phyloP scores from a whole-genome alignment of 1,284 basidiomycete species.

The Trichosporon asahii region DNA sequence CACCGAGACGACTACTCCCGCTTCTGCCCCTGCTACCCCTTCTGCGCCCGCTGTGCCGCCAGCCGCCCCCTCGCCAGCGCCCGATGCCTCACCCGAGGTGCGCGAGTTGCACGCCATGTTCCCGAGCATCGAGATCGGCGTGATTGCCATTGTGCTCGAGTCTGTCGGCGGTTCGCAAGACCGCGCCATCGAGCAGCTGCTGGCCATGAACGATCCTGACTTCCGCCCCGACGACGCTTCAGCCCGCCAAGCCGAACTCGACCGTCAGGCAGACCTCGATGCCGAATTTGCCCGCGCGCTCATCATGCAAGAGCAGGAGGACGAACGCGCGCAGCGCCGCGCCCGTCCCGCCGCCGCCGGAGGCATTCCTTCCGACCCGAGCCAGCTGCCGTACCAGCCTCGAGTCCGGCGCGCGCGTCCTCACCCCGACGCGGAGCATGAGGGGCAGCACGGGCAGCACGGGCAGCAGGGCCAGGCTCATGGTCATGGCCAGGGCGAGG shows the following conservation, averaged over 20 bases:
- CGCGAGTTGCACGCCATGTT: slow-evolving; percentile 44
- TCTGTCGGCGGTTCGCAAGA: slow-evolving; percentile 42
- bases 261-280: slow-evolving; percentile 49
- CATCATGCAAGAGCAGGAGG: slow-evolving; percentile 46
- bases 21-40: background rate
- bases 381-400: slow-evolving; percentile 47
- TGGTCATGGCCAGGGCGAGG: background rate
- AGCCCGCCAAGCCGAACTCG: slow-evolving; percentile 16
- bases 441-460: background rate
- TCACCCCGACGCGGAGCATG: slow-evolving; percentile 10
- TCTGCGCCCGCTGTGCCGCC: slow-evolving; percentile 5
- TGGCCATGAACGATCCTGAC: slow-evolving; percentile 50
- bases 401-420: slow-evolving; percentile 36
- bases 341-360: background rate
- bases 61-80: slow-evolving; percentile 8
- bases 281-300: slow-evolving; percentile 49
- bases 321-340: slow-evolving; percentile 9
- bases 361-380: slow-evolving; percentile 10
- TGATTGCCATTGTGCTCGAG: slow-evolving; percentile 50
- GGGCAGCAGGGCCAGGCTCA: background rate
- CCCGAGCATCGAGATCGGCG: slow-evolving; percentile 42
- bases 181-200: slow-evolving; percentile 47
- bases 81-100: slow-evolving; percentile 37
- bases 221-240: slow-evolving; percentile 42
- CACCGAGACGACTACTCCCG: background rate